These are phyloP conservation scores for Ophiosphaerella korrae DNA, from an alignment of 2,329 filamentous ascomycete genomes.

Conservation along the genomic window DNA sequence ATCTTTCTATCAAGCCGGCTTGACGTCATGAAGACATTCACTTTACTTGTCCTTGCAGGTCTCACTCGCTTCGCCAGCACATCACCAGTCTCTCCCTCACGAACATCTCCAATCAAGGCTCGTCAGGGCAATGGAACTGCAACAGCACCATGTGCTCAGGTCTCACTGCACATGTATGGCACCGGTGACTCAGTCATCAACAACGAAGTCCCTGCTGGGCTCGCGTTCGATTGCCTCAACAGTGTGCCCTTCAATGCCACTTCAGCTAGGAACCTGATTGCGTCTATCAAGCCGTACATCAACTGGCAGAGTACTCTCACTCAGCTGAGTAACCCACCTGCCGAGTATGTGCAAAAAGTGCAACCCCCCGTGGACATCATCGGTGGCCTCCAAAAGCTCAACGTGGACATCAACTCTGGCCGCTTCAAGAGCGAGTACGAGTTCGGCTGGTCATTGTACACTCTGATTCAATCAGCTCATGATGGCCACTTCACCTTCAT, in stretches of 20 bases:
- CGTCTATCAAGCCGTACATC: conserved; percentile 50
- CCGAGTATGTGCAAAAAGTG: conserved; percentile 53
- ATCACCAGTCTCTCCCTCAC: conserved; percentile 28
- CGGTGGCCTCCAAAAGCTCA: conserved; percentile 48
- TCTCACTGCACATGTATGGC: conserved; percentile 37
- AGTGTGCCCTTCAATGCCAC: conserved; percentile 52
- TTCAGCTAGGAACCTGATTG: conserved; percentile 46
- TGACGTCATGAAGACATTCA: conserved; percentile 28
- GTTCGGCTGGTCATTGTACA: conserved; percentile 59
- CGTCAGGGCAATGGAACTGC: conserved; percentile 32
- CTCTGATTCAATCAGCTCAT: conserved; percentile 61
- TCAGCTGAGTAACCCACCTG: conserved; percentile 51
- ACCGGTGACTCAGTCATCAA: conserved; percentile 12
- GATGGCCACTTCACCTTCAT: conserved; percentile 68
- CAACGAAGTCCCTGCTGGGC: conserved; percentile 47
- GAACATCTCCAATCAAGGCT: conserved; percentile 15
- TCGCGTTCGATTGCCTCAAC: conserved; percentile 53
- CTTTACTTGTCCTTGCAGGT: conserved; percentile 27
- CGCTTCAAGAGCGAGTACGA: conserved; percentile 50
- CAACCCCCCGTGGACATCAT: conserved; percentile 52
- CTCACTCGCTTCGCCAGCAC: conserved; percentile 27
- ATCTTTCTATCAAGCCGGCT: conserved; percentile 6
- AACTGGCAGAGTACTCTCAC: conserved; percentile 55
- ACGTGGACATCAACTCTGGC: conserved; percentile 42
- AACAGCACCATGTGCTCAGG: conserved; percentile 38